Conservation (phyloP, 148 eudicot species). For the Talinum fruticosum region DNA sequence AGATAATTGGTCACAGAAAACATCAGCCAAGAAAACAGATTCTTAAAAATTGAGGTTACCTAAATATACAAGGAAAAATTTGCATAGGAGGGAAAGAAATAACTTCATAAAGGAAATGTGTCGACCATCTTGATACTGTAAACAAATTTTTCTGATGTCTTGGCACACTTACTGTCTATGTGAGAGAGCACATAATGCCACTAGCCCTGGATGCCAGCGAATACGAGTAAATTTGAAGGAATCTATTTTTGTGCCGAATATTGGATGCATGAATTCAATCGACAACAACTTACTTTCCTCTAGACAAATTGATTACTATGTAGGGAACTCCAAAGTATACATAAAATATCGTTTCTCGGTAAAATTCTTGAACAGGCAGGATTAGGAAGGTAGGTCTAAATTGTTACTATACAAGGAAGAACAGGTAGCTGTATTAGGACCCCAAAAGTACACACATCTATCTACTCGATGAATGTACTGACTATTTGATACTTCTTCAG, state of each 20-base stretch:
- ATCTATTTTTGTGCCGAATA: background rate
- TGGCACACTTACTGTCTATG: background rate
- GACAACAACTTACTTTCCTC: background rate
- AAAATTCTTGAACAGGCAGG: background rate
- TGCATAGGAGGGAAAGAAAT: background rate
- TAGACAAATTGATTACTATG: background rate
- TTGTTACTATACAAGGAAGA: background rate
- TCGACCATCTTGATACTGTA: background rate
- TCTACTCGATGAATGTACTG: no score
- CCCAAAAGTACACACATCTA: no score
- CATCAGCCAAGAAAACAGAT: background rate
- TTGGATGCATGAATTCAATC: background rate
- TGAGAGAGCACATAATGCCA: background rate
- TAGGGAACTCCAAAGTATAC: background rate
- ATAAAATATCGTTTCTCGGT: background rate
- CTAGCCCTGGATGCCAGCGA: background rate
- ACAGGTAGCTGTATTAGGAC: background rate
- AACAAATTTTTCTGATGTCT: background rate
- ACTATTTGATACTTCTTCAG: no score
- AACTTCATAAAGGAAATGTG: background rate
- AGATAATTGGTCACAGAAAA: background rate
- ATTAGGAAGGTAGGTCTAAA: background rate
- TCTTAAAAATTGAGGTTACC: background rate
- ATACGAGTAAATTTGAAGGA: background rate
- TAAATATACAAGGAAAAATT: background rate